These are phyloP conservation scores for Boletus subparvulus DNA, from an alignment of 768 basidiomycete species.

Conservation along the genomic window DNA sequence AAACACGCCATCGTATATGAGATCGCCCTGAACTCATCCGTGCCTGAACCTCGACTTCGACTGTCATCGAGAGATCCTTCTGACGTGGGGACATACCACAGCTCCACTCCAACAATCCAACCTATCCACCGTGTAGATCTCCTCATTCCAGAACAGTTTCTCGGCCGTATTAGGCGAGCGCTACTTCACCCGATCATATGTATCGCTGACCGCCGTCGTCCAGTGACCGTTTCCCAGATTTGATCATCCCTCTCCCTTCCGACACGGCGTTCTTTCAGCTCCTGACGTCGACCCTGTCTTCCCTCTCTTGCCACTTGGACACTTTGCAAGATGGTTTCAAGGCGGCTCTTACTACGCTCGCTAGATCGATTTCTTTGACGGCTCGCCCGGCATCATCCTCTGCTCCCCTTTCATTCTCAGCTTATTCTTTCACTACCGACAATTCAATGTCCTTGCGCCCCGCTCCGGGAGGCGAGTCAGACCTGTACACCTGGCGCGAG, in stretches of 20 bases:
- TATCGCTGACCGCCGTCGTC: neutral
- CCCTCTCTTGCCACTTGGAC: constrained; percentile 52
- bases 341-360: constrained; percentile 48
- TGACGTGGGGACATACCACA: neutral
- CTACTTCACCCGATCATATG: neutral
- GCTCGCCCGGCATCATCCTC: constrained; percentile 35
- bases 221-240: constrained; percentile 38
- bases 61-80: constrained; percentile 33
- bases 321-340: constrained; percentile 52
- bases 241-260: constrained; percentile 75
- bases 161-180: constrained; percentile 5
- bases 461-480: constrained; percentile 38
- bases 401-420: constrained; percentile 30
- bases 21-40: constrained; percentile 45
- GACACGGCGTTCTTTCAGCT: constrained; percentile 81
- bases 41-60: constrained; percentile 57
- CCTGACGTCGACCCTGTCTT: constrained; percentile 58
- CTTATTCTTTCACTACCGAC: constrained; percentile 27
- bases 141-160: constrained; percentile 10
- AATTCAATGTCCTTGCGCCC: constrained; percentile 40
- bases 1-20: constrained; percentile 52
- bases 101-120: neutral
- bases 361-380: constrained; percentile 34
- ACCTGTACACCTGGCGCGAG: constrained; percentile 87
- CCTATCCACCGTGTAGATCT: constrained; percentile 12